Conservation (phyloP, 2,329 filamentous ascomycete species). For the Epichloe coenophiala region DNA sequence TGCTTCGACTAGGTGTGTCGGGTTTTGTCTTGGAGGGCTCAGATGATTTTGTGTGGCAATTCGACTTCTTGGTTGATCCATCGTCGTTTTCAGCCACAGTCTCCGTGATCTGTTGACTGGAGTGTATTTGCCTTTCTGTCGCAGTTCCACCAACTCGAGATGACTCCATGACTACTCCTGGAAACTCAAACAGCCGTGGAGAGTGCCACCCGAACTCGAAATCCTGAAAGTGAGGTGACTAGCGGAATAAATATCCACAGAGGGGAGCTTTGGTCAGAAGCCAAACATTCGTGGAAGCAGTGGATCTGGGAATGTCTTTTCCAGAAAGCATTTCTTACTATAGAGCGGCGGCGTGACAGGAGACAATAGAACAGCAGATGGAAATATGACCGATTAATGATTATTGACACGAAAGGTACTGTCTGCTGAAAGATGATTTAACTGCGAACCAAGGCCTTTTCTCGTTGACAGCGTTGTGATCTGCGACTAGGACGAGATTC, state of each 20-base stretch:
- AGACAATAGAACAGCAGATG: not conserved
- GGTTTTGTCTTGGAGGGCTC: not conserved
- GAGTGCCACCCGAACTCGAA: not conserved
- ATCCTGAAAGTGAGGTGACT: not conserved
- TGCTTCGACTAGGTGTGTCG: not conserved
- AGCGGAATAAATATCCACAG: not conserved
- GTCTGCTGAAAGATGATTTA: not conserved
- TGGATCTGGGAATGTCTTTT: not conserved
- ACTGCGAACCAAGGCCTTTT: not conserved
- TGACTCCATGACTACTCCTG: not conserved
- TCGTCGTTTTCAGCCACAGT: not conserved
- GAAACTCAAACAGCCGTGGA: not conserved
- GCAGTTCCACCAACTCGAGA: not conserved
- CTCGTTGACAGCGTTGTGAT: not conserved
- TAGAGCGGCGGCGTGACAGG: not conserved
- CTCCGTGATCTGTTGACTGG: not conserved
- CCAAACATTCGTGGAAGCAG: not conserved
- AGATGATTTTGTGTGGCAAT: not conserved
- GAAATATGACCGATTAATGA: not conserved
- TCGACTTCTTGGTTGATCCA: not conserved
- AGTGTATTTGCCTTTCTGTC: not conserved
- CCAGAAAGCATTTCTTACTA: not conserved
- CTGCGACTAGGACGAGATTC: not conserved
- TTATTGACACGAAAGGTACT: not conserved
- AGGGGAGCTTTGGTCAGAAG: not conserved